Base-by-base conservation (phyloP, 805 yeast genomes). In the Kluyveromyces lactis region DNA sequence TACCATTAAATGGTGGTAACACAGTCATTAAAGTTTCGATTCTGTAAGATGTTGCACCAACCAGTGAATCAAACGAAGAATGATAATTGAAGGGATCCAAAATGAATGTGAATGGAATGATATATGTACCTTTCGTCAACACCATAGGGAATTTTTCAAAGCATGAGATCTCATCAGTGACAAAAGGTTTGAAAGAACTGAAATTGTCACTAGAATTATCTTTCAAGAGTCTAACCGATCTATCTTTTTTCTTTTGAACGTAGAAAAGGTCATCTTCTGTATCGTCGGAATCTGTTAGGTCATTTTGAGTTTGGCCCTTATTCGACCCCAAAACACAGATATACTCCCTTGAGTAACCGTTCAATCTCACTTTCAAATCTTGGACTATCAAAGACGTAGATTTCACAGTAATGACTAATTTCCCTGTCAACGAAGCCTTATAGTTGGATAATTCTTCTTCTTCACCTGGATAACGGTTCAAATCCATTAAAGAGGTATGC, bases 11-110 rank as follows among this genome's bases (percentile, higher is more conserved):
- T 6, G 33, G 6, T 13, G 33, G 10, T 11, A 18, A 30, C 7
- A 30, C 5, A 11, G 5, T 30, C 6, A 30, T 18, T 7, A 16
- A 11, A 8, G n/a, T 26, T 23, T 47, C 51, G 9, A 45, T 26
- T 16, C 49, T 39, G 39, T 47, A 47, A 8, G 36, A 38, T 17
- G 44, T 45, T 11, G 48, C 41, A 4, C 51, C 51, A n/a, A 30
- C 33, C 3, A 19, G 33, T 12, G 47, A 38, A 4, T 27, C 30
- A 8, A 43, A 26, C 3, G 43, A 39, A 6, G 49, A 41, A 18
- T 46, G 51, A 26, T 40, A 45, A 11, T 35, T 39, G 1, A 26
- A 23, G 2, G 51, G 39, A 19, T 47, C 49, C 3, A 45, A 15
- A 10, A 43, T 23, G 36, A 43, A 42, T 11, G 36, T 38, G 39